Percentiles rank a stretch among this genome's conserved stretches.
Evolutionary conservation across 1,284 basidiomycete species (phyloP).

Genomic region (Puccinia horiana): DNA sequence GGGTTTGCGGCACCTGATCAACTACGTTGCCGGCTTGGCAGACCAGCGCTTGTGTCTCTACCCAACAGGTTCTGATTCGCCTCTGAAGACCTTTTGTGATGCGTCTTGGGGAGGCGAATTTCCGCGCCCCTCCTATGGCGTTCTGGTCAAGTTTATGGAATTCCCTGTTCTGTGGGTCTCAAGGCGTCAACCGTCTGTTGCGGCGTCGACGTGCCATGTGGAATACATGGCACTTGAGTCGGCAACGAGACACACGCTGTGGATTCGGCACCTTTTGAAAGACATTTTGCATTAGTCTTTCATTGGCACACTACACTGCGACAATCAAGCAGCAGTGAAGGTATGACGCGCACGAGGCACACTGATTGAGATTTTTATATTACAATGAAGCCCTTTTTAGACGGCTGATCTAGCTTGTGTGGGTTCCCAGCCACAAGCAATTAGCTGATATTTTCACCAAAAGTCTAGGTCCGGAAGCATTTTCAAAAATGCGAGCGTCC

Average conservation of each 20-base stretch:
- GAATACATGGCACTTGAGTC: constrained; percentile 1
- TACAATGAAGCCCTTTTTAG: background rate
- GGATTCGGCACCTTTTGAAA: background rate
- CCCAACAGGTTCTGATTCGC: background rate
- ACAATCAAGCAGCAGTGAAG: constrained; percentile 4
- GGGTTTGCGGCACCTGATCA: no score
- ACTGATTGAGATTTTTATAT: background rate
- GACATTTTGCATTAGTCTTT: background rate
- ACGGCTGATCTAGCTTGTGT: background rate
- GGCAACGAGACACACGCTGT: constrained; percentile 7
- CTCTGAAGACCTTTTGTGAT: background rate
- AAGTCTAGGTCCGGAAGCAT: background rate
- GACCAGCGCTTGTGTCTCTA: background rate
- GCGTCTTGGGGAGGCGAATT: background rate
- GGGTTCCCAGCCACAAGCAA: background rate
- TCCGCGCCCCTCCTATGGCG: background rate
- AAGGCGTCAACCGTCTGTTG: background rate
- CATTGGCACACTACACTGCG: background rate
- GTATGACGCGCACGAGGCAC: background rate
- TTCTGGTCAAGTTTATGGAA: background rate
- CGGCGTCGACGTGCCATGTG: background rate
- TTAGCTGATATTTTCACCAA: constrained; percentile 21
- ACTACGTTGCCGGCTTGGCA: background rate
- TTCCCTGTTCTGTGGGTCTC: background rate
- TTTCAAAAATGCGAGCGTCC: background rate